A percentile compares a stretch with the other conserved stretches of the same genome.
phyloP scores from a whole-genome alignment of 768 basidiomycete species.

The Kwoniella bestiolae region DNA sequence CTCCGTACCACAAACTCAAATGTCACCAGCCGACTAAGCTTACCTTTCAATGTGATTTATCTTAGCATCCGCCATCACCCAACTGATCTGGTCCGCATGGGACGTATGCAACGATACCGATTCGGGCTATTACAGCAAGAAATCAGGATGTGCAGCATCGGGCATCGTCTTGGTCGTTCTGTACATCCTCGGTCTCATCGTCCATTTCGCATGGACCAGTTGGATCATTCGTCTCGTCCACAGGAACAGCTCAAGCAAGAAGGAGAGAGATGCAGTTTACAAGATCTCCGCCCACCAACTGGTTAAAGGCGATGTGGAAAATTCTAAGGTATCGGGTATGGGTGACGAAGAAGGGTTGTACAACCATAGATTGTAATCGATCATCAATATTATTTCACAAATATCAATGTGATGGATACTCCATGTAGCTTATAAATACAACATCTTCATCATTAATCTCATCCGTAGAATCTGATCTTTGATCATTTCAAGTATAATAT shows the following conservation, averaged over 20 bases:
- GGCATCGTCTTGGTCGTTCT: conserved; percentile 1
- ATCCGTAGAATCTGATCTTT: too few relatives aligned
- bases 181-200: not conserved
- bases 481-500: not conserved
- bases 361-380: not conserved
- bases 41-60: not conserved
- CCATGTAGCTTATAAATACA: not conserved
- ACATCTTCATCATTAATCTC: too few relatives aligned
- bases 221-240: conserved; percentile 6
- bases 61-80: not conserved
- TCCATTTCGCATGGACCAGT: conserved; percentile 12
- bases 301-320: not conserved
- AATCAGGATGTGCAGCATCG: not conserved
- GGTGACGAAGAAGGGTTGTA: not conserved
- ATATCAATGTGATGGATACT: too few relatives aligned
- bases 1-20: too few relatives aligned
- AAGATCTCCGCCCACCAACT: conserved; percentile 11
- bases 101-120: conserved; percentile 10
- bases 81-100: not conserved
- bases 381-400: not conserved
- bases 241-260: not conserved
- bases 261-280: conserved; percentile 7
- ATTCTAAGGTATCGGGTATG: not conserved
- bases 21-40: not conserved
- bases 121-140: conserved; percentile 5